Evolutionary conservation across 352 stramenopile genomes (phyloP).

Genomic region (Phytopythium cucurbitacearum): DNA sequence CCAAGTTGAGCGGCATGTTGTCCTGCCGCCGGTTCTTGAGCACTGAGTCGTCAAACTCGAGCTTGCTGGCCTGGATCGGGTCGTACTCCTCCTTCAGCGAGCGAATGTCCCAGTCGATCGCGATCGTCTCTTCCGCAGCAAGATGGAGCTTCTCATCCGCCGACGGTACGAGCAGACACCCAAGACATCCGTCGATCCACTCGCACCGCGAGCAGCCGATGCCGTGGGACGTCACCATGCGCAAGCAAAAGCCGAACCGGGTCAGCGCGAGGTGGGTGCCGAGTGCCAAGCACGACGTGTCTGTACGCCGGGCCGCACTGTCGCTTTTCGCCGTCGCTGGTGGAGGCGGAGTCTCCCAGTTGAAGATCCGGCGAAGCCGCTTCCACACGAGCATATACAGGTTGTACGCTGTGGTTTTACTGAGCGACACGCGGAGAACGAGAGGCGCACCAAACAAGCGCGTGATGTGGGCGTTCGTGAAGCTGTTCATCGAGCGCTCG

Average conservation of each 20-base stretch:
- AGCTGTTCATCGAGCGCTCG: slow-evolving; percentile 72
- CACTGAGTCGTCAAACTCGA: slow-evolving; percentile 65
- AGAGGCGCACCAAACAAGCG: slow-evolving; percentile 77
- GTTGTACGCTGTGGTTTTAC: slow-evolving; percentile 57
- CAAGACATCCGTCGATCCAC: slow-evolving; percentile 84
- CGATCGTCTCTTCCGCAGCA: slow-evolving; percentile 73
- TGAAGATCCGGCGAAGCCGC: slow-evolving; percentile 78
- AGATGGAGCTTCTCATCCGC: slow-evolving; percentile 33
- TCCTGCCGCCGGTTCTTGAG: slow-evolving; percentile 62
- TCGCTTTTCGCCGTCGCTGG: slow-evolving; percentile 9
- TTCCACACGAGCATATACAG: slow-evolving; percentile 80
- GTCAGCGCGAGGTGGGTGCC: slow-evolving; percentile 56
- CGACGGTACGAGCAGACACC: slow-evolving; percentile 75
- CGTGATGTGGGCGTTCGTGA: slow-evolving; percentile 77
- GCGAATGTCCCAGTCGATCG: slow-evolving; percentile 89
- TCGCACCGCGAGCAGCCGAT: slow-evolving; percentile 86
- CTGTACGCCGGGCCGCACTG: slow-evolving; percentile 19
- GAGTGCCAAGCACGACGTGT: slow-evolving; percentile 57
- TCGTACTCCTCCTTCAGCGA: slow-evolving; percentile 87
- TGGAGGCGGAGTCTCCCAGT: slow-evolving; percentile 59
- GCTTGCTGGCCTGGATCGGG: slow-evolving; percentile 76
- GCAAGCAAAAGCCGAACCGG: slow-evolving; percentile 82
- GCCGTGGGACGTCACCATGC: slow-evolving; percentile 75
- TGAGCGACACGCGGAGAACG: slow-evolving; percentile 64
- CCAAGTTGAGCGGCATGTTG: slow-evolving; percentile 76